Percentiles rank a stretch among this genome's conserved stretches.
Evolutionary conservation across 257 asterid genomes (phyloP).

Genomic region (Ballota nigra): DNA sequence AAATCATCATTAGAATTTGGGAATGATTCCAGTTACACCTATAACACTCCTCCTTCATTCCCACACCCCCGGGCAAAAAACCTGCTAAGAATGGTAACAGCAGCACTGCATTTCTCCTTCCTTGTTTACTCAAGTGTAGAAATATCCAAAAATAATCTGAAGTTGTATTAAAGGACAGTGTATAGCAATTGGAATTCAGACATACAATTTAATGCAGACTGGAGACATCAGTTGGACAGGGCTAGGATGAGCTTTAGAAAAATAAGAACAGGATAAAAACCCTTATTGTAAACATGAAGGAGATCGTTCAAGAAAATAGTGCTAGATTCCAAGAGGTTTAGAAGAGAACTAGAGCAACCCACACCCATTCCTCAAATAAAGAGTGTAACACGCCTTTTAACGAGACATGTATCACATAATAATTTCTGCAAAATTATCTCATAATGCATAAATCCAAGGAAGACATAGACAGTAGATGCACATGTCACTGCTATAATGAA

Average conservation of each 20-base stretch:
- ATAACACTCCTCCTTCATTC: not conserved
- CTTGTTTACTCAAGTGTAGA: not conserved
- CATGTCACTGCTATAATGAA: not conserved
- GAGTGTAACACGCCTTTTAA: not conserved
- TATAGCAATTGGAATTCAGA: not conserved
- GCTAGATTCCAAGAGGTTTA: conserved; percentile 6
- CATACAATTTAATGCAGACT: conserved; percentile 10
- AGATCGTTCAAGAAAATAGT: not conserved
- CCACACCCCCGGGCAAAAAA: not conserved
- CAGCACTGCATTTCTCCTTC: not conserved
- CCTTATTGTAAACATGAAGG: not conserved
- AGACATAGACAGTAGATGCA: not conserved
- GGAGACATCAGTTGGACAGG: conserved; percentile 13
- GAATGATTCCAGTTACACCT: not conserved
- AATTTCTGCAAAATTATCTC: not conserved
- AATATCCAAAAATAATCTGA: not conserved
- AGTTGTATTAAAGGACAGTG: not conserved
- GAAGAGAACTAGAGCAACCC: not conserved
- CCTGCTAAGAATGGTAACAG: not conserved
- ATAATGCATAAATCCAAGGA: not conserved
- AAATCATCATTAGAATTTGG: not conserved
- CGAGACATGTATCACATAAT: not conserved
- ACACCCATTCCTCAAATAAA: not conserved
- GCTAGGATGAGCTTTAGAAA: not conserved
- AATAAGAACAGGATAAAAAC: conserved; percentile 1